Percentiles rank a stretch among this genome's conserved stretches.
phyloP scores from a whole-genome alignment of 768 basidiomycete genomes.

The Sporobolomyces pararoseus region DNA sequence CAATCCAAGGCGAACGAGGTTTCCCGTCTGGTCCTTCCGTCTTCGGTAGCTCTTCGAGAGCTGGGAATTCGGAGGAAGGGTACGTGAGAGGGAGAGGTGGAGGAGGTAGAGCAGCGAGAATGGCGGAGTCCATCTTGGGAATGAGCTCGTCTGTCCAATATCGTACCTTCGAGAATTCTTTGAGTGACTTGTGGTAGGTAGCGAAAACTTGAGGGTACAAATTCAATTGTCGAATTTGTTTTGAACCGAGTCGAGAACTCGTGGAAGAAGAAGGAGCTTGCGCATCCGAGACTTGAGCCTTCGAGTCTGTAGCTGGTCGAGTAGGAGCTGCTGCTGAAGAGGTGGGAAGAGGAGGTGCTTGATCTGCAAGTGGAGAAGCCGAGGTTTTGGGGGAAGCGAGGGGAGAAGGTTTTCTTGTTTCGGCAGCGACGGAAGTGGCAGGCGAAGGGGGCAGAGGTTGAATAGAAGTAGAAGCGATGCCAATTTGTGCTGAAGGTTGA shows the following conservation, averaged over 20 bases:
- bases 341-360: neutral
- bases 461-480: too few species aligned
- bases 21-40: neutral
- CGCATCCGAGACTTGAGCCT: neutral
- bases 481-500: too few species aligned
- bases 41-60: neutral
- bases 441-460: too few species aligned
- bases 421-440: too few species aligned
- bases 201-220: neutral
- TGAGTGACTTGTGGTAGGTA: neutral
- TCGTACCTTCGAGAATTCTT: neutral
- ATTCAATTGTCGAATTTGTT: neutral
- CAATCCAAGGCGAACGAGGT: neutral
- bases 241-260: neutral
- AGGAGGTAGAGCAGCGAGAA: neutral
- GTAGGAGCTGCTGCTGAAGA: neutral
- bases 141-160: neutral
- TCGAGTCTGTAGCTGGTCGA: too few species aligned
- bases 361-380: neutral
- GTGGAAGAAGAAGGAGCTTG: neutral
- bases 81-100: neutral
- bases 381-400: neutral
- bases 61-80: slow-evolving; percentile 1
- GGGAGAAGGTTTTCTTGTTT: neutral
- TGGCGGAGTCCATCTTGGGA: neutral